Conservation (phyloP, 2,329 filamentous ascomycete genomes). For the Magnaporthiopsis rhizophila region DNA sequence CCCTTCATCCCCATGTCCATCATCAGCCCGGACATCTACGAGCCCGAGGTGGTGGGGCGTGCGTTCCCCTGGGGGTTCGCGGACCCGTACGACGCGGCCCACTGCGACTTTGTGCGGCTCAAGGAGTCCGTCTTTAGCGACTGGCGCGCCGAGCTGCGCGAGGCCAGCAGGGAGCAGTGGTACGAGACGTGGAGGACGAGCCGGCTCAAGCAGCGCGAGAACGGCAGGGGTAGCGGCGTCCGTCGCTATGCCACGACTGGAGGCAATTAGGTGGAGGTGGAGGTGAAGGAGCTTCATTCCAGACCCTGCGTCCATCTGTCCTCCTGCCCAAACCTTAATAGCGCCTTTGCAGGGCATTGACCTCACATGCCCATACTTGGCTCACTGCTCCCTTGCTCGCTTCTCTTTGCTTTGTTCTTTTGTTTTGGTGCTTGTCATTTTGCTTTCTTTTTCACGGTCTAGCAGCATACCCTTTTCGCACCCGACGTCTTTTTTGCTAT, state of each 20-base stretch:
- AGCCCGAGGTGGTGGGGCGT: constrained; percentile 69
- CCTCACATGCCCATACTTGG: not conserved
- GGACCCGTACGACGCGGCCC: constrained; percentile 80
- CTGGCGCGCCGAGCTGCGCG: constrained; percentile 85
- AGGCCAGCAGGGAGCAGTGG: constrained; percentile 85
- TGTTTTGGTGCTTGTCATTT: not conserved
- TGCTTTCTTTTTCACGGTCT: not conserved
- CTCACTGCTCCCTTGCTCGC: not conserved
- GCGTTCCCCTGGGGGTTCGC: constrained; percentile 96
- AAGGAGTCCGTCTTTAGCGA: constrained; percentile 90
- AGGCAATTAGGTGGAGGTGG: not conserved
- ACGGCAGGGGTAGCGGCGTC: constrained; percentile 19
- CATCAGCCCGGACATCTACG: constrained; percentile 88
- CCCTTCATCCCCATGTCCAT: constrained; percentile 85
- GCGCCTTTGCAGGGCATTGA: not conserved
- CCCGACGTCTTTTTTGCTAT: not conserved
- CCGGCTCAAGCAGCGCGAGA: constrained; percentile 49
- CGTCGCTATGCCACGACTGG: not conserved
- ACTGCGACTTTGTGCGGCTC: constrained; percentile 88
- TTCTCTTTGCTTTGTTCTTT: not conserved
- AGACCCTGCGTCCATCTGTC: too few species aligned
- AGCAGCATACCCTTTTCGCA: not conserved
- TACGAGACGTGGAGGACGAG: constrained; percentile 91
- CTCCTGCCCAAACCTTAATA: not conserved
- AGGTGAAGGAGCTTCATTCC: not conserved